Evolutionary conservation across 129 eudicot genomes (phyloP).

Genomic region (Arctium minus): DNA sequence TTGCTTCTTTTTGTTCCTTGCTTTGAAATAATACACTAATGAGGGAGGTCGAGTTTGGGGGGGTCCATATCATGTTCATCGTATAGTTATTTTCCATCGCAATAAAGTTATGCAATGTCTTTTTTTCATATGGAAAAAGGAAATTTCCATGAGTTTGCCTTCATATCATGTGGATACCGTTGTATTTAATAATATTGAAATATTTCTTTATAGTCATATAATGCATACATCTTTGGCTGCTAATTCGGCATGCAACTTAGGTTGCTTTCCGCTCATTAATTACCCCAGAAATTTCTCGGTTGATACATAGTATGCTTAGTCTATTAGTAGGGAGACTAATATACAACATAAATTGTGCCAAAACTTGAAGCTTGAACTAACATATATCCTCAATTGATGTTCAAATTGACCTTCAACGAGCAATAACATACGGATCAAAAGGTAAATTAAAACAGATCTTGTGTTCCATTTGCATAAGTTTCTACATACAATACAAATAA

Average conservation of each 20-base stretch:
- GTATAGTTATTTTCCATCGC: not conserved
- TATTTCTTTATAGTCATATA: not conserved
- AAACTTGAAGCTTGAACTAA: not conserved
- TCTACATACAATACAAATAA: not conserved
- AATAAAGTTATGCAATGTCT: not conserved
- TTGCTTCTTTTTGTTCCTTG: not conserved
- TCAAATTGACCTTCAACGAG: not conserved
- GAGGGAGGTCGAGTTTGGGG: not conserved
- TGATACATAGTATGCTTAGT: not conserved
- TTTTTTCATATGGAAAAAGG: not conserved
- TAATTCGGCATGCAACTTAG: not conserved
- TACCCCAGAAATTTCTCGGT: not conserved
- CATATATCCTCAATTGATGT: too few species aligned
- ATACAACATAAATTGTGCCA: not conserved
- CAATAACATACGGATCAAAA: not conserved
- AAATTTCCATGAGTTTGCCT: not conserved
- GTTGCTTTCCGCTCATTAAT: not conserved
- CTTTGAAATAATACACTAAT: not conserved
- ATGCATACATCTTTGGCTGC: not conserved
- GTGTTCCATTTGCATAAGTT: not conserved
- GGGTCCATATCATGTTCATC: not conserved
- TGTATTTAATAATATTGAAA: not conserved
- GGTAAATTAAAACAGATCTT: too few species aligned
- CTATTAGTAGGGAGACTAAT: not conserved
- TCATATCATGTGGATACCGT: not conserved